These are phyloP conservation scores for Chytriomyces confervae DNA, from an alignment of 192 early-diverging fungal genomes.

Conservation along the genomic window DNA sequence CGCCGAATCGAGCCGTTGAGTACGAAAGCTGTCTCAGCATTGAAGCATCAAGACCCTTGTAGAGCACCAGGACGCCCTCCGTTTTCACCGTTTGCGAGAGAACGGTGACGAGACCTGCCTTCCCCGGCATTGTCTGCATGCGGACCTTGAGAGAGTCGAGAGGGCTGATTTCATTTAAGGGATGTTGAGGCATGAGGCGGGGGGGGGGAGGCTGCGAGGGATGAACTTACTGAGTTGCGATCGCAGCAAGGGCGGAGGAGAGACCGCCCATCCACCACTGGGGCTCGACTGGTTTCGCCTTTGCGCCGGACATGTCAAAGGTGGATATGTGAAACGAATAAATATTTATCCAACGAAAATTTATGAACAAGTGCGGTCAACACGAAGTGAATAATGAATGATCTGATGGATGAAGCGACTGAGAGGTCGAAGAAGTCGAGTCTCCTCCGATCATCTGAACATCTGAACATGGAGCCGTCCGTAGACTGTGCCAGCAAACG, in stretches of 20 bases:
- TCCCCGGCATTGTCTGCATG: conserved; percentile 26
- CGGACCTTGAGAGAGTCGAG: conserved; percentile 45
- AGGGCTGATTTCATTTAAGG: conserved; percentile 4
- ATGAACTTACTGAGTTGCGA: conserved; percentile 24
- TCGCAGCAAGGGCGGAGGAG: conserved; percentile 28
- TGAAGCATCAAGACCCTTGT: conserved; percentile 43
- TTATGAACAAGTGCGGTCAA: too few relatives aligned
- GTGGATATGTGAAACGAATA: too few relatives aligned
- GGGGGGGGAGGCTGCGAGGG: background rate
- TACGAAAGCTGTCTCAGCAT: conserved; percentile 50
- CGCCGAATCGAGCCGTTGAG: conserved; percentile 48
- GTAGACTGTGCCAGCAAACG: too few relatives aligned
- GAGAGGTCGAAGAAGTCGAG: too few relatives aligned
- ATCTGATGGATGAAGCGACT: too few relatives aligned
- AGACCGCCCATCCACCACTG: conserved; percentile 34
- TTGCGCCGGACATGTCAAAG: too few relatives aligned
- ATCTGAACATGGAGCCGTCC: too few relatives aligned
- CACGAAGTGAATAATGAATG: too few relatives aligned
- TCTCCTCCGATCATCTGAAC: too few relatives aligned
- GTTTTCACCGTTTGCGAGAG: background rate
- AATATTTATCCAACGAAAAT: too few relatives aligned
- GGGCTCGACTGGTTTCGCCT: background rate
- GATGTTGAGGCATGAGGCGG: background rate
- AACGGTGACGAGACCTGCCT: background rate
- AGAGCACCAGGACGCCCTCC: conserved; percentile 43